Evolutionary conservation across 108 stramenopile genomes (phyloP), one percentile per base, ranked within the genome.

Genomic region (Pseudonitzschia pungens): DNA sequence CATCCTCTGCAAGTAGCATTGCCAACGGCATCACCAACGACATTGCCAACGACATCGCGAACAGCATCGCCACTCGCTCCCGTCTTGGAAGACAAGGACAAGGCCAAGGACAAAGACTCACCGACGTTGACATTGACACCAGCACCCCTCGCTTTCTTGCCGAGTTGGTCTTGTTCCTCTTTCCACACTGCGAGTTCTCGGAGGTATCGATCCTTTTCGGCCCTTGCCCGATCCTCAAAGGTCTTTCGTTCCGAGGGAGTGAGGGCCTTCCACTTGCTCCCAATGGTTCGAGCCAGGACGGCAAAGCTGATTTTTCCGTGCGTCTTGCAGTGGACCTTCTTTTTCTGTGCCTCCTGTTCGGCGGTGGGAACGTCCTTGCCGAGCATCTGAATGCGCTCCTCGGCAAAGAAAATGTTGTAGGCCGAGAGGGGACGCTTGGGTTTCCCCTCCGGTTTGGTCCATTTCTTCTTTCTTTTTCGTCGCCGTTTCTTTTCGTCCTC

Each of bases 271-370:
- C 89, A 90, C 31, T 74, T 80, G 28, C 73, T 74, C 14, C 72
- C 78, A 53, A 87, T 82, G 4, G 65, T 73, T 64, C 84, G 83
- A 9, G 86, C 86, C 48, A 90, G 45, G n/a, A 70, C 81, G 14
- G 80, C 84, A 71, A 86, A 89, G 15, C 73, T 71, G 22, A 89
- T 74, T 24, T 70, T 70, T 2, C 69, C 69, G 29, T 70, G 69
- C 6, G 69, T 70, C 69, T 70, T 70, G 31, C 69, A 70, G n/a
- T 70, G 69, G 33, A 70, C 55, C 20, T 29, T 55, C 69, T 70
- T 70, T 29, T 70, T 70, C 51, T 31, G 54, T 14, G 53, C 69
- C 69, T 70, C 69, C 33, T 70, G 55, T 32, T 70, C 68, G 22
- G 56, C 71, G 52, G 69, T 75, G 27, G 51, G 62, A n/a, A 41